Evolutionary conservation across 257 asterid species (phyloP).

Genomic region (Nicotiana otophora): DNA sequence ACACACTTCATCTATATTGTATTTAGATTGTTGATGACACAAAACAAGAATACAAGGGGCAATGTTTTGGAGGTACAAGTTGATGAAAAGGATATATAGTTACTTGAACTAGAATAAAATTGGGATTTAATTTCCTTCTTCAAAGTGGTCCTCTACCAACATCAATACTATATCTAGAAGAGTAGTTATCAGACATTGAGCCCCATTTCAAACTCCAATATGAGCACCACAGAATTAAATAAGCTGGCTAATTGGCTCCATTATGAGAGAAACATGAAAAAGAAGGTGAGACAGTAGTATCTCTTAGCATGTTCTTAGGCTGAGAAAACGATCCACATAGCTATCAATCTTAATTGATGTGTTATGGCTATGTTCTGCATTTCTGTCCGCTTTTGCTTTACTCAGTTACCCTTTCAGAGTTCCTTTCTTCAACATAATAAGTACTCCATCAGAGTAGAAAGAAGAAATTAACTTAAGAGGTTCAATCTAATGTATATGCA

Average conservation of each 20-base stretch:
- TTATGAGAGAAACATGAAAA: not conserved
- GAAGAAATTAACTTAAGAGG: too few relatives aligned
- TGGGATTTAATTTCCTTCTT: not conserved
- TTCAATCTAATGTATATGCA: too few relatives aligned
- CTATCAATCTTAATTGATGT: not conserved
- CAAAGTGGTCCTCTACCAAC: conserved; percentile 1
- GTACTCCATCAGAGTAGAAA: too few relatives aligned
- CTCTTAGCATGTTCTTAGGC: conserved; percentile 70
- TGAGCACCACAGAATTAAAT: not conserved
- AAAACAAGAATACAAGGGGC: too few relatives aligned
- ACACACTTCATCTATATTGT: too few relatives aligned
- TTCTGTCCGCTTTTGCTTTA: conserved; percentile 22
- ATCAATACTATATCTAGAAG: not conserved
- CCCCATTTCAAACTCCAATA: not conserved
- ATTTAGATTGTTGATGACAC: not conserved
- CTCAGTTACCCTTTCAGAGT: conserved; percentile 11
- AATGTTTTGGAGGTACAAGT: not conserved
- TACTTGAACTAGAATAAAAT: not conserved
- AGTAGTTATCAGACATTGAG: not conserved
- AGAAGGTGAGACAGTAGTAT: not conserved
- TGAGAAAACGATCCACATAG: conserved; percentile 22
- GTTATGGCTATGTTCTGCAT: not conserved
- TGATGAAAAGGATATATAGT: not conserved
- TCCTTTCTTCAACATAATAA: not conserved
- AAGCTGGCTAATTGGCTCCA: conserved; percentile 3